Percentiles rank a stretch among this genome's conserved stretches.
These are phyloP conservation scores for Solanum phureja DNA, from an alignment of 257 asterid genomes.

Conservation along the genomic window DNA sequence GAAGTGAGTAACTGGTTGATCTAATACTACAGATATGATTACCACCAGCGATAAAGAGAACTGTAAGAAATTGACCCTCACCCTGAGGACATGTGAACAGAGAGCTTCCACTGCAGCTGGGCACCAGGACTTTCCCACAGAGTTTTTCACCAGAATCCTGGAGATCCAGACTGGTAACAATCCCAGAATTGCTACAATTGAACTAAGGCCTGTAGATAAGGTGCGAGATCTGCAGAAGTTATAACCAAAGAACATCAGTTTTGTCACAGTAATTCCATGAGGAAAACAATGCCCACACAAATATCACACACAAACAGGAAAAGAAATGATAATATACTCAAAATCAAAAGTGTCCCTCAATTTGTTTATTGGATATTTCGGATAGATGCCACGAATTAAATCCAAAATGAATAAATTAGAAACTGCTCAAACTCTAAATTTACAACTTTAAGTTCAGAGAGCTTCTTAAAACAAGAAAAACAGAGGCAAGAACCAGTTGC, in stretches of 20 bases:
- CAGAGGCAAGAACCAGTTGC: neutral
- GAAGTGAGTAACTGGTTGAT: neutral
- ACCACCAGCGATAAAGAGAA: neutral
- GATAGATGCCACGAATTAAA: neutral
- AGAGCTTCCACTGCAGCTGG: conserved; percentile 53
- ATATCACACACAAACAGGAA: neutral
- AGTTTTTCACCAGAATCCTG: conserved; percentile 35
- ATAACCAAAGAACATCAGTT: neutral
- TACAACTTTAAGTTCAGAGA: neutral
- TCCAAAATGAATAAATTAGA: neutral
- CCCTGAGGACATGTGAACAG: conserved; percentile 60
- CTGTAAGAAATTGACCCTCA: conserved; percentile 6
- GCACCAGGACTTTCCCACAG: conserved; percentile 65
- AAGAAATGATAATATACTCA: neutral
- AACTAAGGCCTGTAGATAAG: conserved; percentile 40
- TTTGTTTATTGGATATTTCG: neutral
- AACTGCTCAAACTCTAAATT: neutral
- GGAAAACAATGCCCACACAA: neutral
- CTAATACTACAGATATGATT: neutral
- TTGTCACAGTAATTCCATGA: neutral
- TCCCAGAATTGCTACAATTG: conserved; percentile 52
- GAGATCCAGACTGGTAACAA: conserved; percentile 40
- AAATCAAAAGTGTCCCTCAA: neutral
- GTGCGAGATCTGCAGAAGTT: conserved; percentile 37
- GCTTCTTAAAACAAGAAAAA: neutral